Conservation (phyloP, 2,329 filamentous ascomycete genomes). For the Cladophialophora immunda region DNA sequence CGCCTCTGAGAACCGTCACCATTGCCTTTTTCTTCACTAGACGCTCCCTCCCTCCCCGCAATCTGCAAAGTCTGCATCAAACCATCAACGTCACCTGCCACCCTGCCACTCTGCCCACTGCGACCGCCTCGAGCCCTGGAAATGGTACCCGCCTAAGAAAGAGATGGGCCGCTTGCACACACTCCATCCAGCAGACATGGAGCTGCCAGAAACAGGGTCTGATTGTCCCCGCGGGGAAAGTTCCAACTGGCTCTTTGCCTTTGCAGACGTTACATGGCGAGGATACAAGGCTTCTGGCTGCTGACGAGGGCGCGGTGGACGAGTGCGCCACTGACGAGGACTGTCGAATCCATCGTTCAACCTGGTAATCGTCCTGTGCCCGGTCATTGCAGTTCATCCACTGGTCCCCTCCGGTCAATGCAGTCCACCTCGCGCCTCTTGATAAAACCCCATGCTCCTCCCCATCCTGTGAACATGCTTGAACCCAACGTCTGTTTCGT, state of each 20-base stretch:
- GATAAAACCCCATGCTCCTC: neutral
- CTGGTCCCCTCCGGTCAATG: neutral
- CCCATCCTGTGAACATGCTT: conserved; percentile 2
- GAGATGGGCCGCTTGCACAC: neutral
- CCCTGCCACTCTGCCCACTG: neutral
- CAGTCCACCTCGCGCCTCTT: neutral
- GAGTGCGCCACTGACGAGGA: neutral
- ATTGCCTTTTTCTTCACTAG: neutral
- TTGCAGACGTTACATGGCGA: neutral
- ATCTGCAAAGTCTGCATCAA: neutral
- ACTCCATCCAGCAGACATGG: neutral
- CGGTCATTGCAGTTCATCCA: neutral
- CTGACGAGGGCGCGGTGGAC: neutral
- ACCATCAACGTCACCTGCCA: conserved; percentile 2
- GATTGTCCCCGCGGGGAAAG: neutral
- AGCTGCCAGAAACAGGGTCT: conserved; percentile 1
- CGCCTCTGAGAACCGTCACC: neutral
- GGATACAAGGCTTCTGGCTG: neutral
- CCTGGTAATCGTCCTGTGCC: neutral
- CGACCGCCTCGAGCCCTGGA: neutral
- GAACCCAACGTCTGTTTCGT: conserved; percentile 4
- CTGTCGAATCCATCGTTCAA: neutral
- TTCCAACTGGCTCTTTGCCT: neutral
- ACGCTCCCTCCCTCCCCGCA: neutral
- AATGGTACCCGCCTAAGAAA: neutral